Evolutionary conservation across 257 asterid genomes (phyloP), one percentile per base, ranked within the genome.

Genomic region (Penstemon newberryi): DNA sequence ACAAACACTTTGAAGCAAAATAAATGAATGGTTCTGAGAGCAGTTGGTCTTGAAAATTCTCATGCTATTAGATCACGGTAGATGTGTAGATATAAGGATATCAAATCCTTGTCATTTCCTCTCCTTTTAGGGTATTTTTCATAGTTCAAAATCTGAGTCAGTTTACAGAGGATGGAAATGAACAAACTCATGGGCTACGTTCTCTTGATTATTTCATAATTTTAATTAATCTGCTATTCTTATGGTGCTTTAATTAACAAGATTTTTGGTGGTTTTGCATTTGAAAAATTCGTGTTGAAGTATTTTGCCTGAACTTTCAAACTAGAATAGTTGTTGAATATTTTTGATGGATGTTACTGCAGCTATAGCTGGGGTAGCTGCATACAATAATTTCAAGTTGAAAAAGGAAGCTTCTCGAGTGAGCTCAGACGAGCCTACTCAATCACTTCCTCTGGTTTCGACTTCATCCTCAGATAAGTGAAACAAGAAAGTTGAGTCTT

Each of bases 351-450:
- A 40, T 66, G 42, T 19, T 70, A 47, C 33, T 75, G 88, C 96
- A 93, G 99, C 99, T 47, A 90, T 93, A 66, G 85, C 82, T 42
- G 97, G 99, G 67, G 97, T 93, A 49, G 99, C 90, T 66, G 97
- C 96, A 37, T 93, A 93, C 81, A 93, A 90, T 67, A 90, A 90
- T 75, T 86, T 77, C 82, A 90, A 93, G 87, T 77, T 93, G 85
- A 90, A 88, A 60, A 93, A 80, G 85, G 95, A 83, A 78, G 89
- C 95, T 73, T 65, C 89, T 65, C 82, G 79, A 53, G 77, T 62
- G 70, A 70, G 65, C 74, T 65, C 89, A 49, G 81, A 64, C 1
- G 81, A 82, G 61, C 73, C 87, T 47, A 50, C 56, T 46, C 77
- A 80, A 60, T 75, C 87, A 19, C 25, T 84, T 65, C 94, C 89